These are phyloP conservation scores for Euphorbia schlechtendalii DNA, from an alignment of 441 rosid genomes.

Conservation along the genomic window DNA sequence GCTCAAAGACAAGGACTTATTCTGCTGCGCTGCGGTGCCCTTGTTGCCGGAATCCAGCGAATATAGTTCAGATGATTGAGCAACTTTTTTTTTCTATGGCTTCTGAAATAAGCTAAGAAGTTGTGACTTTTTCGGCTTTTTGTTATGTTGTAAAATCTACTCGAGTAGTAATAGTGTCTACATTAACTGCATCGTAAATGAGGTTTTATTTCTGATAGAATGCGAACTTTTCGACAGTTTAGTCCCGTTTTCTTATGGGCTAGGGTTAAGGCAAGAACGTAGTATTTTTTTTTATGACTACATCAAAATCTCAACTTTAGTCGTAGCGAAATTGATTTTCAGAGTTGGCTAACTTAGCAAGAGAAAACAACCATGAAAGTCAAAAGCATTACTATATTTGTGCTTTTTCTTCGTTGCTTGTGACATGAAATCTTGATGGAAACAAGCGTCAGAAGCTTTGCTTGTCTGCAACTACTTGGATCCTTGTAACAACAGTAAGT, in stretches of 20 bases:
- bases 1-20: conserved; percentile 84
- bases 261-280: too few species aligned
- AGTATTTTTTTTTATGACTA: too few species aligned
- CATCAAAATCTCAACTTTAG: not conserved
- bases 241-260: not conserved
- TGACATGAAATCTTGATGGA: not conserved
- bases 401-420: not conserved
- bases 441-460: not conserved
- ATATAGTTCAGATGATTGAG: conserved; percentile 85
- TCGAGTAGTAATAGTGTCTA: not conserved
- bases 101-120: not conserved
- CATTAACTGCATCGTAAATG: not conserved
- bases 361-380: not conserved
- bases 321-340: not conserved
- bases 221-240: not conserved
- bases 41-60: conserved; percentile 75
- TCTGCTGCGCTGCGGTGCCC: conserved; percentile 83
- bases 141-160: conserved; percentile 14
- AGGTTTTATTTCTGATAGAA: not conserved
- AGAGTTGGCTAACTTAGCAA: not conserved
- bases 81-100: not conserved
- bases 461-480: not conserved
- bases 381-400: not conserved
- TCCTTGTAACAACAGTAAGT: not conserved
- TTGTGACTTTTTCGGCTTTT: not conserved